Percentiles rank a stretch among this genome's conserved stretches.
phyloP scores from a whole-genome alignment of 768 basidiomycete genomes.

The Auricularia sp. region DNA sequence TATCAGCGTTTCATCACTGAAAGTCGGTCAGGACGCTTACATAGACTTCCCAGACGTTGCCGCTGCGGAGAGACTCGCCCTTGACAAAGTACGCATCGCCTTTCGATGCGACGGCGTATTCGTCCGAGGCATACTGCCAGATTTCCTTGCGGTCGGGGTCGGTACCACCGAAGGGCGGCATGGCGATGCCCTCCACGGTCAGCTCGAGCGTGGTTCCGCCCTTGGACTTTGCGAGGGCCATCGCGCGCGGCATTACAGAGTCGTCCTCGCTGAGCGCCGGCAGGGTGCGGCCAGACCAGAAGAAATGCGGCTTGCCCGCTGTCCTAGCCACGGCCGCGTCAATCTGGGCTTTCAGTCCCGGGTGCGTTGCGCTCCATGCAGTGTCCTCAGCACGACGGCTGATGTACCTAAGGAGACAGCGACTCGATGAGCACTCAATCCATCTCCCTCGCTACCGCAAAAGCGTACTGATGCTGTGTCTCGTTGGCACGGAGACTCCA shows the following conservation, averaged over 20 bases:
- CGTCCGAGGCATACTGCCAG: not conserved
- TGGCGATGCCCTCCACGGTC: not conserved
- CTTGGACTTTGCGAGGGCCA: not conserved
- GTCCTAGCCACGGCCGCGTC: not conserved
- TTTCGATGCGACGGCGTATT: not conserved
- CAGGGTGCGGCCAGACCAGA: not conserved
- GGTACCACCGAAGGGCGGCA: not conserved
- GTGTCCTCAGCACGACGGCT: no score
- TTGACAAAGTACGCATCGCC: not conserved
- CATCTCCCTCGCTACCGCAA: no score
- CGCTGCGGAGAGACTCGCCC: not conserved
- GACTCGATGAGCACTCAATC: no score
- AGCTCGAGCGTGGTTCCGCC: not conserved
- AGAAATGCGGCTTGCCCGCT: not conserved
- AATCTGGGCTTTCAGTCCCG: not conserved
- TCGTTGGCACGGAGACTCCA: no score
- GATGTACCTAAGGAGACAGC: no score
- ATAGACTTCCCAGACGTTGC: not conserved
- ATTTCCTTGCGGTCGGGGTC: not conserved
- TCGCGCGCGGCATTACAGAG: not conserved
- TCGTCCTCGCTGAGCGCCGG: slow-evolving; percentile 1
- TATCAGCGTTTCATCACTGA: no score
- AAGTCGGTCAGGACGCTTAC: not conserved
- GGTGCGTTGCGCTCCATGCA: not conserved
- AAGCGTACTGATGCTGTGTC: no score